Evolutionary conservation across 2,329 filamentous ascomycete species (phyloP), one percentile per base, ranked within the genome.

Genomic region (Ophiostoma novo-ulmi): DNA sequence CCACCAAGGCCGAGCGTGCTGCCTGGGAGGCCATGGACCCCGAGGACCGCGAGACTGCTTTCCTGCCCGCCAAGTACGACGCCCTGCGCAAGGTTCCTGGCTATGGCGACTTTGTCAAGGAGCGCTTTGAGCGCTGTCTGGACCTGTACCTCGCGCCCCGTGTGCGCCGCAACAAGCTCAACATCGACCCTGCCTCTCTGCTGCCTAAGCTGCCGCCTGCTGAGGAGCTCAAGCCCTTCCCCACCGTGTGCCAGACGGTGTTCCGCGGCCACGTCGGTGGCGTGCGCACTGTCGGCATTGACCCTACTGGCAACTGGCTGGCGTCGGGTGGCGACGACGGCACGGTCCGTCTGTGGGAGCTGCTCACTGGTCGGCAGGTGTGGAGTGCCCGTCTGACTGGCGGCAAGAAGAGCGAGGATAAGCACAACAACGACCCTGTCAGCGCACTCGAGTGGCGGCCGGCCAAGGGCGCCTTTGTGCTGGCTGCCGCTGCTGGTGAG

Each of bases 241-340:
- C 95, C 17, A 97, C 94, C 0, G 88, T 92, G 10, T 94, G 92
- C 75, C 91, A 94, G 64, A 92, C 93, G 6, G 86, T 97, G 14
- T 98, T 95, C 83, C 85, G 88, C 73, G 94, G 94, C 13, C 95
- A 99, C 77, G 88, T 93, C 73, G 94, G 94, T 20, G 89, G 93
- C 70, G 94, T 99, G 48, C 89, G 95, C 68, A 91, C 90, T 68
- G 86, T 97, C 17, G 86, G 92, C 8, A 88, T 98, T 73, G 94
- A 97, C 78, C 93, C 95, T 2, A 89, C 89, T 58, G 93, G 95
- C 61, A 85, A 90, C 72, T 97, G 89, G 85, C 82, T 98, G 71
- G 95, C 95, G 1, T 97, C 91, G 75, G 95, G 94, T 76, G 95
- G 95, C 67, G 94, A 98, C 76, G 96, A 99, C 79, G 94, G 95